These are phyloP conservation scores for Auricularia cornea DNA, from an alignment of 768 basidiomycete species.

Conservation along the genomic window DNA sequence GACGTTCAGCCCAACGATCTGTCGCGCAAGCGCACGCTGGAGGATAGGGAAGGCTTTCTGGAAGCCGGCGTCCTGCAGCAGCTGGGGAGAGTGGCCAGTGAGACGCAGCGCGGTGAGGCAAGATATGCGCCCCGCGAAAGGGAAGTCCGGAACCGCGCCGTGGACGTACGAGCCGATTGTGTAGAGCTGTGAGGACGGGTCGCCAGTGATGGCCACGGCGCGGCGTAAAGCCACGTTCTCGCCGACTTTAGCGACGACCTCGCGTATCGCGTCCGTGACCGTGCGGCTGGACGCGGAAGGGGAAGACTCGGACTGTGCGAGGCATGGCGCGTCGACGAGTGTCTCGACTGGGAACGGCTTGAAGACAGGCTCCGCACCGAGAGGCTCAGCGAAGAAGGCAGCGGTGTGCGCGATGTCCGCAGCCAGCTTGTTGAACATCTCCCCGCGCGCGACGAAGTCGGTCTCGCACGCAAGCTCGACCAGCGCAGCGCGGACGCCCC, in stretches of 20 bases:
- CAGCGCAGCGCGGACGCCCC: conserved; percentile 68
- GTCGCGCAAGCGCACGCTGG: conserved; percentile 70
- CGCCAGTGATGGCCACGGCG: conserved; percentile 36
- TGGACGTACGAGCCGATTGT: conserved; percentile 50
- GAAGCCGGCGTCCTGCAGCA: conserved; percentile 42
- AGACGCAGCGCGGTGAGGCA: conserved; percentile 49
- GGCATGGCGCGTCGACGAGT: conserved; percentile 58
- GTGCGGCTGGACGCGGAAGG: conserved; percentile 33
- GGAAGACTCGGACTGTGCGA: conserved; percentile 30
- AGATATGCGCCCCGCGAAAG: conserved; percentile 50
- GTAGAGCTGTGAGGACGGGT: conserved; percentile 36
- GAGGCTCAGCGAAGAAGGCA: conserved; percentile 57
- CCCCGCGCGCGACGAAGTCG: conserved; percentile 87
- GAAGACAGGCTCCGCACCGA: conserved; percentile 23
- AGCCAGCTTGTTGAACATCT: conserved; percentile 69
- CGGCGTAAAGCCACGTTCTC: conserved; percentile 69
- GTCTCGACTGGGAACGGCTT: conserved; percentile 42
- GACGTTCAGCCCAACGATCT: conserved; percentile 79
- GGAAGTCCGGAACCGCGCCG: conserved; percentile 37
- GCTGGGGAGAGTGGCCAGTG: conserved; percentile 31
- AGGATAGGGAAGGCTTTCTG: conserved; percentile 50
- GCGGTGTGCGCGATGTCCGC: conserved; percentile 76
- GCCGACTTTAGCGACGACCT: conserved; percentile 66
- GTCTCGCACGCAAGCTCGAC: conserved; percentile 95
- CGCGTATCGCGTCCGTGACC: conserved; percentile 55